These are phyloP conservation scores for Ceratobasidium sp. DNA, from an alignment of 1,284 basidiomycete species.

Conservation along the genomic window DNA sequence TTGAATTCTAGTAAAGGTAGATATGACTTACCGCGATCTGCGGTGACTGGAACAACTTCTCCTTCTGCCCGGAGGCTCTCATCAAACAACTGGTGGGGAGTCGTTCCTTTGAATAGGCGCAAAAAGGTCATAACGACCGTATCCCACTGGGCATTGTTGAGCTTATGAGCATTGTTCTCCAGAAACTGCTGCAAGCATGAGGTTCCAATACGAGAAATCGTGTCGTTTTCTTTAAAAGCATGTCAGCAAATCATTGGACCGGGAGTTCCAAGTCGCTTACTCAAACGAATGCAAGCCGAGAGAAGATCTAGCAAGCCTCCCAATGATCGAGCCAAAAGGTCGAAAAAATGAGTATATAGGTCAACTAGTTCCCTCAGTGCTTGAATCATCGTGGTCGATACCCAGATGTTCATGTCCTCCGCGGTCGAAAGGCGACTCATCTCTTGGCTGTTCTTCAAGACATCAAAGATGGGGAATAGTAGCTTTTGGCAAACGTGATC, in stretches of 20 bases:
- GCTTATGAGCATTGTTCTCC: slow-evolving; percentile 91
- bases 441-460: slow-evolving; percentile 90
- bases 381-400: slow-evolving; percentile 99
- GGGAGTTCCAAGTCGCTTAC: too few relatives aligned
- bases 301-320: slow-evolving; percentile 92
- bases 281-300: slow-evolving; percentile 98
- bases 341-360: slow-evolving; percentile 96
- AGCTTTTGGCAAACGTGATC: slow-evolving; percentile 96
- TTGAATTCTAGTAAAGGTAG: slow-evolving; percentile 45
- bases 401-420: slow-evolving; percentile 99
- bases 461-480: slow-evolving; percentile 98
- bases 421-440: slow-evolving; percentile 92
- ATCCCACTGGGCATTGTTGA: slow-evolving; percentile 89
- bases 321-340: slow-evolving; percentile 87
- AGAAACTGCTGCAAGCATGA: slow-evolving; percentile 96
- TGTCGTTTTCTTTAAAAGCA: slow-evolving; percentile 86
- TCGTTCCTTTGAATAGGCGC: slow-evolving; percentile 95
- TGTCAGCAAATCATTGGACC: slow-evolving; percentile 38
- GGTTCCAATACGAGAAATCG: slow-evolving; percentile 95
- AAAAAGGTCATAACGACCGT: slow-evolving; percentile 93
- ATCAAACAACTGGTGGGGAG: slow-evolving; percentile 97
- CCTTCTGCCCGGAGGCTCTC: slow-evolving; percentile 83
- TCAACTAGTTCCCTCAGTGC: slow-evolving; percentile 95
- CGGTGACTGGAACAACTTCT: slow-evolving; percentile 57
- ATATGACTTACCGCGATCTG: slow-evolving; percentile 3